A percentile compares a stretch with the other conserved stretches of the same genome.
Conservation (phyloP, 1,284 basidiomycete species). For the Marasmius sp. region DNA sequence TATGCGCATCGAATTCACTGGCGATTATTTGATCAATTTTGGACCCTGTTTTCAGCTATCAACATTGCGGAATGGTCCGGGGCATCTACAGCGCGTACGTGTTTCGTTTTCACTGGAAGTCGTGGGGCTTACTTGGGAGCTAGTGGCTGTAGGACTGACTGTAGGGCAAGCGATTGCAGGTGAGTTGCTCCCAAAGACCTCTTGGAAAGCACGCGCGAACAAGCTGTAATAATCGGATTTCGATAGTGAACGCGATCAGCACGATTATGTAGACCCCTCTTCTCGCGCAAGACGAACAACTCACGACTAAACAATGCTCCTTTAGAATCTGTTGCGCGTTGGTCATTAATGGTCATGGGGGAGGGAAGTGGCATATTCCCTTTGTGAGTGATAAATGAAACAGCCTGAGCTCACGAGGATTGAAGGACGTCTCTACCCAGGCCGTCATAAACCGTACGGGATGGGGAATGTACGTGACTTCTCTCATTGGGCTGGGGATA, state of each 20-base stretch:
- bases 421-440: conserved; percentile 12
- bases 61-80: conserved; percentile 33
- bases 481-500: neutral
- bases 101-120: neutral
- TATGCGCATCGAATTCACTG: conserved; percentile 4
- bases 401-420: neutral
- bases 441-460: conserved; percentile 26
- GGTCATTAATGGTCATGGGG: conserved; percentile 27
- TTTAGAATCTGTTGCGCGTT: conserved; percentile 25
- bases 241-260: conserved; percentile 8
- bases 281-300: neutral
- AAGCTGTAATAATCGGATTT: neutral
- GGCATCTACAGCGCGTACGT: conserved; percentile 26
- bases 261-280: conserved; percentile 1
- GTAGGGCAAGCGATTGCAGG: conserved; percentile 29
- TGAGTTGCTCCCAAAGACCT: conserved; percentile 11
- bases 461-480: conserved; percentile 27
- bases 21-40: neutral
- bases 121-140: neutral
- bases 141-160: conserved; percentile 28
- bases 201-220: neutral
- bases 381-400: conserved; percentile 21
- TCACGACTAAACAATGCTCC: neutral
- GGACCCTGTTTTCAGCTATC: conserved; percentile 18
- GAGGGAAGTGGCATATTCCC: conserved; percentile 30